Base-by-base conservation (phyloP, 441 rosid genomes). In the Lepidium campestre region DNA sequence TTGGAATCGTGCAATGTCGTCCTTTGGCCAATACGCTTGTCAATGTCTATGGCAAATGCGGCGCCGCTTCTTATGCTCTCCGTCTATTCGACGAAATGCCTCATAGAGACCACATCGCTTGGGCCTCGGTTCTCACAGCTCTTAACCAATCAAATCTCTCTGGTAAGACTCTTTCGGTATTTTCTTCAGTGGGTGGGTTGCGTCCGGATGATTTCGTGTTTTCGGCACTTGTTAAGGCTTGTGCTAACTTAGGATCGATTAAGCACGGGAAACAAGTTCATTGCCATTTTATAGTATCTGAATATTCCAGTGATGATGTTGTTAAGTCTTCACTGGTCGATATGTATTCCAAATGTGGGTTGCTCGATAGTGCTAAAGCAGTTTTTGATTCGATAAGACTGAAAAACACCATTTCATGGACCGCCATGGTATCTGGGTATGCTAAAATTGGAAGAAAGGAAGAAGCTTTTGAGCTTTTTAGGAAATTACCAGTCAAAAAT, bases 251-350 rank as follows among this genome's bases (percentile, higher is more conserved):
- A 57, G 84, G 75, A 34, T 75, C 81, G 44, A 10, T 72, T 11
- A 76, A 77, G 63, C 79, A 31, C 31, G 97, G 97, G 46, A 79
- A 74, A 68, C 97, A 88, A 72, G 90, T 85, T 37, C 97, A 91
- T 61, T 85, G 82, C 32, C 74, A 48, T 20, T 85, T 80, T 34
- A 15, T 77, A 57, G 72, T 77, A 13, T 86, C 91, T 2, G 50
- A 73, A 2, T 86, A 74, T 66, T 27, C 47, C 10, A 71, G 72
- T 35, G 93, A 88, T 14, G 87, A 83, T 67, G 89, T 91, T 35
- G 87, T 83, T 17, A 91, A 91, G 76, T 88, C 97, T 2, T 85
- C 96, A 27, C 65, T 91, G 56, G 91, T 91, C 70, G 90, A 91
- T 74, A 81, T 91, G 91, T 91, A 91, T 62, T 75, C 96, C 1